Base-by-base conservation (phyloP, 2,329 filamentous ascomycete species). In the Fusarium nematophilum region DNA sequence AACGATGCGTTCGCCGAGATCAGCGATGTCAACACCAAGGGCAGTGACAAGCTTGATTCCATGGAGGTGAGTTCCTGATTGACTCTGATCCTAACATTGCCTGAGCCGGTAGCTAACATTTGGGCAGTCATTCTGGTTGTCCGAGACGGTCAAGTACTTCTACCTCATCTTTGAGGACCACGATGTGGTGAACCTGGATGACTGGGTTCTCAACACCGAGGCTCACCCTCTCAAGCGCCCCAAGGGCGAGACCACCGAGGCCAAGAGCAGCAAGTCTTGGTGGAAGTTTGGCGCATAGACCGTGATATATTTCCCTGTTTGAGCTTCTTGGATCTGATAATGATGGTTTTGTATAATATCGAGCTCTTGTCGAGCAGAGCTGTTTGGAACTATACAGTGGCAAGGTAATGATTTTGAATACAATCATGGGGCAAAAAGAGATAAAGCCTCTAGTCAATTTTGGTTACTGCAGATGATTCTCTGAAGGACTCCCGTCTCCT, bases 131-230 rank as follows among this genome's bases (percentile, higher is more conserved):
- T 92, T 91, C 70, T 93, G 90, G 88, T 79, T 90, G 65, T 87
- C 87, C 3, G 90, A 93, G 78, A 93, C 89, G 33, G 74, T 91
- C 63, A 93, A 92, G 75, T 92, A 92, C 67, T 92, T 92, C 57
- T 93, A 89, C 66, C 75, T 92, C 52, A 83, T 91, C 14, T 93
- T 91, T 64, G 86, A 84, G 39, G 84, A 90, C 48, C 83, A 86
- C 3, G 78, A 82, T 10, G 70, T 86, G 17, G 78, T 91, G 25
- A 89, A 83, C 73, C 74, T 93, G 67, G 90, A 93, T 71, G 83
- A 91, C 7, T 92, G 84, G 78, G 88, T 92, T 47, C 75, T 88
- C 39, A 85, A 85, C 70, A 85, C 83, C 5, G 83, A 86, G 68
- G 83, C 82, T 17, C 83, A 86, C 65, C 82, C 83, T 0, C 62